Base-by-base conservation (phyloP, 805 yeast genomes). In the Ogataea haglerorum region DNA sequence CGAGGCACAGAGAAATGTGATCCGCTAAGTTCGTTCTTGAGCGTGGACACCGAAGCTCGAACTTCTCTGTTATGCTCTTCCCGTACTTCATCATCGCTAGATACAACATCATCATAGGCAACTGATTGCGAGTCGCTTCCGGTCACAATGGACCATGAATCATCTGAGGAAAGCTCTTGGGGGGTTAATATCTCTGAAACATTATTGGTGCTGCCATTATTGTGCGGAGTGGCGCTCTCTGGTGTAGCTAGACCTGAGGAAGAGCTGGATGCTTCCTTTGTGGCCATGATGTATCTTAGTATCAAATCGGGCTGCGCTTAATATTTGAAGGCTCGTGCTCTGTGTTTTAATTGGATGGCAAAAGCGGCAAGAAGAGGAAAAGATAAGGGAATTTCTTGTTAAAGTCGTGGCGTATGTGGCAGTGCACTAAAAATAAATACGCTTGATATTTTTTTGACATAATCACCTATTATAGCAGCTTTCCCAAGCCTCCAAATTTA, bases 401-500 rank as follows among this genome's bases (percentile, higher is more conserved):
- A 13, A 19, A 7, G 28, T 30, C 21, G 42, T 36, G 38, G 38
- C 37, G 33, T 12, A 34, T 28, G 45, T 17, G 45, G 45, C 45
- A 30, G 42, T 33, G 37, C 18, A 12, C n/a, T 28, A 28, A 22
- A 14, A 24, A 18, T 30, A 15, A 19, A 26, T 18, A 19, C 21
- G 21, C 7, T 7, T 14, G 4, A n/a, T 31, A 21, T 3, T 18
- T 6, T 6, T 32, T 36, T 33, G 38, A 36, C 30, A 26, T 6
- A 29, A 29, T 41, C 40, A 48, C 25, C 45, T 40, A 15, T 39
- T 47, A 30, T 47, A 47, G 23, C 48, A 45, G 27, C 54, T 58
- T 45, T 58, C 53, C 64, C 63, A 58, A 1, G 56, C 51, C 33
- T 53, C 58, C 19, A 48, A 39, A 23, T 49, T 47, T 27, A 48